These are phyloP conservation scores for Alternaria atra DNA, from an alignment of 2,329 filamentous ascomycete genomes.

Conservation along the genomic window DNA sequence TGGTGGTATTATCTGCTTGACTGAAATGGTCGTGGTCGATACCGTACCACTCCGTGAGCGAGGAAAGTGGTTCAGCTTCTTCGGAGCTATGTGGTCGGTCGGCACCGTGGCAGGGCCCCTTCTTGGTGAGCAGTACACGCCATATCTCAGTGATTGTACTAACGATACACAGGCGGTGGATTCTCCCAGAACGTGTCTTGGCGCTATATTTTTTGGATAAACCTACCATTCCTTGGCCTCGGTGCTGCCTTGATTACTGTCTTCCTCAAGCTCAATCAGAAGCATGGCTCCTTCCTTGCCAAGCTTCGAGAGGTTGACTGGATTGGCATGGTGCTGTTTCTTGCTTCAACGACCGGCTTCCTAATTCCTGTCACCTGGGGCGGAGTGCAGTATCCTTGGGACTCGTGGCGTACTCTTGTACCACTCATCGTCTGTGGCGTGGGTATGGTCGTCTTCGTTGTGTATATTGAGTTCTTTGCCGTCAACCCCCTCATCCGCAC, in stretches of 20 bases:
- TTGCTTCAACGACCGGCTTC: slow-evolving; percentile 66
- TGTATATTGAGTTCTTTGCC: slow-evolving; percentile 64
- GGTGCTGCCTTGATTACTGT: slow-evolving; percentile 59
- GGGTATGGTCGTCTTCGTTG: slow-evolving; percentile 62
- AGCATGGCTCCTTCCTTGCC: slow-evolving; percentile 56
- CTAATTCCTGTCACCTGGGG: slow-evolving; percentile 72
- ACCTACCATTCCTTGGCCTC: slow-evolving; percentile 66
- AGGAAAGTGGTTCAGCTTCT: slow-evolving; percentile 54
- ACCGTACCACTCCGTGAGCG: slow-evolving; percentile 56
- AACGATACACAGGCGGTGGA: slow-evolving; percentile 54
- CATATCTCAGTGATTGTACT: background rate
- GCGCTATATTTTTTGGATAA: slow-evolving; percentile 74
- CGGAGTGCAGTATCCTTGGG: slow-evolving; percentile 72
- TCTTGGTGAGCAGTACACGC: slow-evolving; percentile 33
- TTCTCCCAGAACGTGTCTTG: slow-evolving; percentile 63
- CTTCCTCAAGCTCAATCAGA: slow-evolving; percentile 63
- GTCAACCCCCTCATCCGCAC: slow-evolving; percentile 61
- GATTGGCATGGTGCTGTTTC: slow-evolving; percentile 68
- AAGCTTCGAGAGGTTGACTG: slow-evolving; percentile 69
- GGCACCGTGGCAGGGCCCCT: slow-evolving; percentile 63
- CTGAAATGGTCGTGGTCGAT: slow-evolving; percentile 58
- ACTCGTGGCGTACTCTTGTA: slow-evolving; percentile 68
- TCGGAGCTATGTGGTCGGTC: slow-evolving; percentile 62
- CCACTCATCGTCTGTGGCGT: slow-evolving; percentile 66
- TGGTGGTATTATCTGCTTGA: slow-evolving; percentile 54